Base-by-base conservation (phyloP, 805 yeast genomes). In the Kazachstania africana region DNA sequence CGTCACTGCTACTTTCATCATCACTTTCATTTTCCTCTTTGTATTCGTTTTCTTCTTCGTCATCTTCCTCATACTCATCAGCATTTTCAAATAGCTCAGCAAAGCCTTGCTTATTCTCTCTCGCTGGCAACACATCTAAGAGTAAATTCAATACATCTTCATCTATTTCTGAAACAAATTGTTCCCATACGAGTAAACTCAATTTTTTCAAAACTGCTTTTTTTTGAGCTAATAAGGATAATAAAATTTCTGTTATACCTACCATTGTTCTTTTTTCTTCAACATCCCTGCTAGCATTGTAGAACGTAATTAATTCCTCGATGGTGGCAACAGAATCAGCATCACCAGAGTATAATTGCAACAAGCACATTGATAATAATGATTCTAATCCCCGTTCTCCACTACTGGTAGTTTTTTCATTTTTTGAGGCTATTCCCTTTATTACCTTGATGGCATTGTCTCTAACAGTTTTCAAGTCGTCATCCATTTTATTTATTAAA, bases 61-160 rank as follows among this genome's bases (percentile, higher is more conserved):
- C 70, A 2, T 54, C 66, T 4, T 60, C 67, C 15, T 60, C 70
- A 25, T 49, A 61, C 12, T 61, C 73, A 29, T 65, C 65, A 8
- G 63, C 82, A 10, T 69, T 73, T 36, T 80, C 82, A 48, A 87
- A 87, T 45, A 88, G 57, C 28, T 69, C 68, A 16, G 68, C 66
- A 53, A 82, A 91, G 2, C 96, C 96, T 42, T 77, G 75, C 38
- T 75, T 72, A 51, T 80, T 82, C 53, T 87, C 96, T 47, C 71
- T 75, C 0, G 93, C 66, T 12, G 59, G 42, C 31, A 78, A 51
- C 12, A 78, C 68, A 35, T 76, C 78, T 31, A 63, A 62, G 29
- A 79, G 45, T 16, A 71, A 53, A 8, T 59, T 55, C 20, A 79
- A 42, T 28, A 77, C 72, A 8, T 55, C 50, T 8, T 40, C 44